These are phyloP conservation scores for Byssothecium circinans DNA, from an alignment of 2,329 filamentous ascomycete species.

Conservation along the genomic window DNA sequence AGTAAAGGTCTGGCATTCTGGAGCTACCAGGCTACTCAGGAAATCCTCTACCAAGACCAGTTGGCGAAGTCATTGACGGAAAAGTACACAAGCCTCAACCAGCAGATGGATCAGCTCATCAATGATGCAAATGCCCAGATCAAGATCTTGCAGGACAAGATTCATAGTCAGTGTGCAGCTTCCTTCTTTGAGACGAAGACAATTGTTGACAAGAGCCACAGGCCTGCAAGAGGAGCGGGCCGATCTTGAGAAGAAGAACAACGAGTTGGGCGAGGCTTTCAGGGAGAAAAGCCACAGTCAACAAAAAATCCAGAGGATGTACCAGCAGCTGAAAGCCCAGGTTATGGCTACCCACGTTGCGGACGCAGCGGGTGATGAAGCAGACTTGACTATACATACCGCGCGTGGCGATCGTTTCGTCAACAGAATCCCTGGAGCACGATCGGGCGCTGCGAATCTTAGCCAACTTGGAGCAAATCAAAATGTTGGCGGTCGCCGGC, in stretches of 20 bases:
- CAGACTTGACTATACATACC: slow-evolving; percentile 32
- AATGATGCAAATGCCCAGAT: slow-evolving; percentile 76
- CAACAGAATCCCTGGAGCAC: slow-evolving; percentile 33
- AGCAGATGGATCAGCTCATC: slow-evolving; percentile 71
- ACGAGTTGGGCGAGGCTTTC: slow-evolving; percentile 67
- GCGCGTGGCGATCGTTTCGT: slow-evolving; percentile 33
- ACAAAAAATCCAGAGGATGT: slow-evolving; percentile 66
- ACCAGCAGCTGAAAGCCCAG: slow-evolving; percentile 59
- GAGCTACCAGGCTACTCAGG: slow-evolving; percentile 81
- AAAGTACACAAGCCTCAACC: slow-evolving; percentile 66
- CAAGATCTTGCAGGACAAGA: slow-evolving; percentile 63
- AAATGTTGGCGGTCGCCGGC: slow-evolving; percentile 13
- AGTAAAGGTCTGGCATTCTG: slow-evolving; percentile 79
- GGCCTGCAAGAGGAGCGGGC: slow-evolving; percentile 65
- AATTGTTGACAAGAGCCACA: slow-evolving; percentile 25
- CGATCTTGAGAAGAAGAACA: slow-evolving; percentile 67
- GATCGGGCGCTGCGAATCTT: slow-evolving; percentile 26
- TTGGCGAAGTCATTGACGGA: slow-evolving; percentile 71
- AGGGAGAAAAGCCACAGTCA: slow-evolving; percentile 72
- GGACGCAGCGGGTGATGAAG: slow-evolving; percentile 56
- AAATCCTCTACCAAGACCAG: slow-evolving; percentile 81
- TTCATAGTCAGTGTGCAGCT: slow-evolving; percentile 56
- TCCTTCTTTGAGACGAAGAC: background rate
- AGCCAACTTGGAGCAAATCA: slow-evolving; percentile 19
- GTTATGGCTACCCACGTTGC: slow-evolving; percentile 58